Percentiles rank a stretch among this genome's conserved stretches.
Conservation (phyloP, 176 grass and related monocot genomes). For the Triticum urartu region DNA sequence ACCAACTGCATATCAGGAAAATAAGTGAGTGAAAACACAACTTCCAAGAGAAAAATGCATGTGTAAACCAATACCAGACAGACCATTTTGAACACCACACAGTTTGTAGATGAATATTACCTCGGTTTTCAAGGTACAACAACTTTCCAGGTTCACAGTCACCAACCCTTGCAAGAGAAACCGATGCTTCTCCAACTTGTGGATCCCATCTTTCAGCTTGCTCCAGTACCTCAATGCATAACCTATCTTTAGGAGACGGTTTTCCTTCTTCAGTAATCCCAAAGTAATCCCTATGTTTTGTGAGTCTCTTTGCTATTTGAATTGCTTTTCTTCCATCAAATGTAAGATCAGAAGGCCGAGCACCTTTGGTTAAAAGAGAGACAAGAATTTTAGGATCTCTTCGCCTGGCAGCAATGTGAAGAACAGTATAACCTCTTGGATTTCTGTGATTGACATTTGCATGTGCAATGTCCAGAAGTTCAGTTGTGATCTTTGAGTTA, state of each 20-base stretch:
- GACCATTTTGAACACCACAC: too few relatives aligned
- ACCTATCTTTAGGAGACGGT: constrained; percentile 50
- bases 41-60: neutral
- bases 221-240: constrained; percentile 82
- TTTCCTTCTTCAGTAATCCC: constrained; percentile 51
- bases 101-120: constrained; percentile 31
- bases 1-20: constrained; percentile 54
- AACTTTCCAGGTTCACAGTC: constrained; percentile 55
- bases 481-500: constrained; percentile 72
- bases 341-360: constrained; percentile 61
- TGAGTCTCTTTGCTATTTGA: constrained; percentile 74
- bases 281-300: constrained; percentile 49
- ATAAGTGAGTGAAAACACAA: neutral
- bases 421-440: constrained; percentile 72
- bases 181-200: constrained; percentile 67
- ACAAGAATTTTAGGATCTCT: constrained; percentile 85
- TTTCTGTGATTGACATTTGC: constrained; percentile 81
- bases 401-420: constrained; percentile 71
- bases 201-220: constrained; percentile 74
- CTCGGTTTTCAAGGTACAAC: constrained; percentile 89
- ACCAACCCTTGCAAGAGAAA: constrained; percentile 68
- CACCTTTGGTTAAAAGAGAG: constrained; percentile 88
- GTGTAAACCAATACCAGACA: neutral
- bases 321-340: constrained; percentile 71
- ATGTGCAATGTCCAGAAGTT: constrained; percentile 78